Conservation (phyloP, 148 eudicot genomes). For the Vaccinium corymbosum region DNA sequence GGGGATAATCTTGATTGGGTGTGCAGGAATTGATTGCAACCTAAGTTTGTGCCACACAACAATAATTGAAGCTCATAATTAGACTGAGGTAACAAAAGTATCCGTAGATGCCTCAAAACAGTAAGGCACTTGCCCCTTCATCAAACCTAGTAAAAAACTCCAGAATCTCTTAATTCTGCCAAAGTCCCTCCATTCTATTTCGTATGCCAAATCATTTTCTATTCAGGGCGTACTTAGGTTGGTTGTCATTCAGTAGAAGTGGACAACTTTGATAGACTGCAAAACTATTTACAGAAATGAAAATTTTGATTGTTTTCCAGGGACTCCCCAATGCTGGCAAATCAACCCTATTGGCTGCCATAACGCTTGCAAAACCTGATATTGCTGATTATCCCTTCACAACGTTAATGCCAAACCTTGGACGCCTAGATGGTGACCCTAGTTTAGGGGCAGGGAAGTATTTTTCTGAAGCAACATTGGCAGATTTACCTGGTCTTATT, state of each 20-base stretch:
- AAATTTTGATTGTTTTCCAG: conserved; percentile 26
- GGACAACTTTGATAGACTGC: background rate
- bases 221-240: background rate
- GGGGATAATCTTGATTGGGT: background rate
- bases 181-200: background rate
- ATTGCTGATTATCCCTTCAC: conserved; percentile 99
- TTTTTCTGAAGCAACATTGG: conserved; percentile 89
- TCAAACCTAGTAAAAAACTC: background rate
- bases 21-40: background rate
- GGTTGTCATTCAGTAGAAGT: background rate
- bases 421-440: conserved; percentile 96
- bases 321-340: conserved; percentile 99
- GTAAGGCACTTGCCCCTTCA: background rate
- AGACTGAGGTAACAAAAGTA: background rate
- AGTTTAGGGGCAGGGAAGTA: conserved; percentile 71
- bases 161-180: background rate
- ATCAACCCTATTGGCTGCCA: conserved; percentile 84
- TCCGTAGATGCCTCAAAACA: background rate
- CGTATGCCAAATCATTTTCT: background rate
- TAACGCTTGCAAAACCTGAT: conserved; percentile 89
- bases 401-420: conserved; percentile 97
- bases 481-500: conserved; percentile 92
- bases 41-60: background rate
- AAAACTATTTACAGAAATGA: background rate
- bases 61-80: background rate